phyloP scores from a whole-genome alignment of 106 monocot species.

The Dioscorea zingiberensis region DNA sequence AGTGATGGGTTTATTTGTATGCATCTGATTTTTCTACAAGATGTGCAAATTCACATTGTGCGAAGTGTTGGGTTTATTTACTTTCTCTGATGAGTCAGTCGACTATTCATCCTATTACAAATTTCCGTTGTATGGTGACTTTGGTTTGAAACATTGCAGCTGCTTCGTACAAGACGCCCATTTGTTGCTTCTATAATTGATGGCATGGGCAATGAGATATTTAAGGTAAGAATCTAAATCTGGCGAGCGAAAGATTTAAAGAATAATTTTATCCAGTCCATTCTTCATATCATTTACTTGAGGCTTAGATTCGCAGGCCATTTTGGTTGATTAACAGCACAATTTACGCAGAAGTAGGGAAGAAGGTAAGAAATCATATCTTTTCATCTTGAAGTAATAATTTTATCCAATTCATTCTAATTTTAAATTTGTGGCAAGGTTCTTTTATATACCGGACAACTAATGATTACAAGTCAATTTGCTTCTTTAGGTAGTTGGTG shows the following conservation, averaged over 20 bases:
- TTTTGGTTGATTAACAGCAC: conserved; percentile 98
- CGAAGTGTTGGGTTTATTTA: no score
- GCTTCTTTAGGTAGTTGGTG: conserved; percentile 72
- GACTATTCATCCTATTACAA: no score
- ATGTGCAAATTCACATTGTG: no score
- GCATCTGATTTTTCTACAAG: no score
- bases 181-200: conserved; percentile 81
- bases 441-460: no score
- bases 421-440: no score
- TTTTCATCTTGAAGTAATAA: no score
- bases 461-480: not conserved
- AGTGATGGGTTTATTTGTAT: no score
- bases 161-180: conserved; percentile 91
- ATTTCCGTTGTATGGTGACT: no score
- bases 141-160: conserved; percentile 33
- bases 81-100: no score
- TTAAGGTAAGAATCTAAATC: conserved; percentile 46
- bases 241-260: not conserved
- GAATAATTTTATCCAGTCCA: not conserved
- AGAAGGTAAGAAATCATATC: conserved; percentile 49
- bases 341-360: conserved; percentile 93
- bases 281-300: conserved; percentile 24
- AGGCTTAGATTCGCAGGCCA: conserved; percentile 83
- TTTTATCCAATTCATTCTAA: not conserved
- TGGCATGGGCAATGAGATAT: conserved; percentile 87